Conservation (phyloP, 2,329 filamentous ascomycete species). For the Fusarium subtropicale region DNA sequence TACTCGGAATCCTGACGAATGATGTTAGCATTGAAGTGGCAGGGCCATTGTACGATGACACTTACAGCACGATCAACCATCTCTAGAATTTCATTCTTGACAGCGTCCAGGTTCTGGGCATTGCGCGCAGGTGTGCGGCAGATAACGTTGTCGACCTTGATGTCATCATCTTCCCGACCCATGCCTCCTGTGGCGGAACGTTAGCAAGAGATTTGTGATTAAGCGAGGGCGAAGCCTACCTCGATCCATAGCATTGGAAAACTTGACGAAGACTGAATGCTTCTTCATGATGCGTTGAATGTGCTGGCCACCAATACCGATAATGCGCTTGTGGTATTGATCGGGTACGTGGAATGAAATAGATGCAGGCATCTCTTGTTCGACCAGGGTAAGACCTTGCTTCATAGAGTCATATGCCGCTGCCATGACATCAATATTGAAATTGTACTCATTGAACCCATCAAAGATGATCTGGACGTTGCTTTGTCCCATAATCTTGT, state of each 20-base stretch:
- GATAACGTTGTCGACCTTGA: constrained; percentile 99
- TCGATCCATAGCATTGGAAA: constrained; percentile 98
- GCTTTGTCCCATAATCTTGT: constrained; percentile 99
- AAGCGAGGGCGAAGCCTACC: constrained; percentile 58
- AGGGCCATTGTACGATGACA: constrained; percentile 30
- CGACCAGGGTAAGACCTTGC: constrained; percentile 89
- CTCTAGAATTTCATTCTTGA: constrained; percentile 99
- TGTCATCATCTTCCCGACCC: constrained; percentile 95
- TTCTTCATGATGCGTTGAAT: constrained; percentile 99
- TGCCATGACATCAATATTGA: constrained; percentile 98
- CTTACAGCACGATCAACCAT: constrained; percentile 95
- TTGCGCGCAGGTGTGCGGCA: constrained; percentile 97
- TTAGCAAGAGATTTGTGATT: constrained; percentile 42
- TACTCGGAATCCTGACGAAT: constrained; percentile 87
- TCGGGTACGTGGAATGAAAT: constrained; percentile 99
- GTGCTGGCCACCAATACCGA: constrained; percentile 97
- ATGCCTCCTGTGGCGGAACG: constrained; percentile 63
- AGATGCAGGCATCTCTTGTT: constrained; percentile 98
- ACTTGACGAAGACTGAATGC: constrained; percentile 99
- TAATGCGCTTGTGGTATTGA: constrained; percentile 99
- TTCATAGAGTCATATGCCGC: constrained; percentile 94
- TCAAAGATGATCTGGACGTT: constrained; percentile 99
- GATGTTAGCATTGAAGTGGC: constrained; percentile 8
- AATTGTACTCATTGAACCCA: constrained; percentile 99
- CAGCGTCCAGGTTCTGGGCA: constrained; percentile 93